Base-by-base conservation (phyloP, 371 early-diverging fungal species). In the Rhizopus delemar region DNA sequence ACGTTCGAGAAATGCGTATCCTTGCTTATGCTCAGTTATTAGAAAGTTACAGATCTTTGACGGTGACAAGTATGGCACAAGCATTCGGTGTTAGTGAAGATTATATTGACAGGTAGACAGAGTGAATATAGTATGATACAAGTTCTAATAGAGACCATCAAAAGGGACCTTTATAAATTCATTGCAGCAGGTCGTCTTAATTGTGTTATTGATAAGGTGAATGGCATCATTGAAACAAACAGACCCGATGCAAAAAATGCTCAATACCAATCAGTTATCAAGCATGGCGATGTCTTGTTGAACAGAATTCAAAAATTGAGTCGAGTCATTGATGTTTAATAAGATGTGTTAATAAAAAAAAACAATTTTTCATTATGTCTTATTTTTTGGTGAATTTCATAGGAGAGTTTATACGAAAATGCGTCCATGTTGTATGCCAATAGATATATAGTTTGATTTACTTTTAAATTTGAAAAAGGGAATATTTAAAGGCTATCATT, bases 141-240 rank as follows among this genome's bases (percentile, higher is more conserved):
- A 3, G 15, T 41, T 39, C 12, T 9, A 46, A 9, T 49, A 32
- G 13, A 13, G 12, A 32, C 13, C 22, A 36, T 4, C 57, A 22
- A 35, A 71, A 90, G 92, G 63, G 99, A 99, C 68, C 77, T 99
- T 46, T 90, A 95, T 58, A 87, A 87, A 60, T 99, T 97, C 72
- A 98, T 99, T 70, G 92, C 98, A 12, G 93, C 95, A 7, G 97
- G 96, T 22, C 93, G 99, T 32, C 81, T 99, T 48, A 94, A 97
- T 77, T 98, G 98, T 69, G 97, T 96, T 28, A 99, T 99, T 71
- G 99, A 99, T 80, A 97, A 97, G 71, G 97, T 99, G n/a, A 91
- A 89, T 58, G 97, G 97, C 15, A 88, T 98, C 41, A 94, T 99
- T 53, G 94, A 93, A 67, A 96, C 97, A 16, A 97, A 95, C 80